Evolutionary conservation across 805 yeast species (phyloP).

Genomic region (Ogataea minuta): DNA sequence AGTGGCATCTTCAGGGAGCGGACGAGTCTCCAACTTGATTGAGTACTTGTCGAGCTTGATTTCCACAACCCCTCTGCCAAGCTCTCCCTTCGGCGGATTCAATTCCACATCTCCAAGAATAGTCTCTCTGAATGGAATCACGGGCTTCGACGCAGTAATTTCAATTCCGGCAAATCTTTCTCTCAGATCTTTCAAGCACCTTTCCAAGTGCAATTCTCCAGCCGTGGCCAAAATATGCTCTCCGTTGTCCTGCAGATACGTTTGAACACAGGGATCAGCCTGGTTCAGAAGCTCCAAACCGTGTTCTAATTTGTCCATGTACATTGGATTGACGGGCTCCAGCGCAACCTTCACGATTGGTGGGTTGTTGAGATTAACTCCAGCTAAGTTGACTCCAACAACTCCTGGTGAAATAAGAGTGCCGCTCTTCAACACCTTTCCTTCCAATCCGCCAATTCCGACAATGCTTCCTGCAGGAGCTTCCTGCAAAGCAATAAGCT

Average conservation of each 20-base stretch:
- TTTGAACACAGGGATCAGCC: slow-evolving; percentile 94
- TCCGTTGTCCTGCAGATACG: slow-evolving; percentile 83
- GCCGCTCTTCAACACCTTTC: slow-evolving; percentile 80
- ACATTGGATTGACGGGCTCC: slow-evolving; percentile 88
- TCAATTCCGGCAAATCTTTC: slow-evolving; percentile 93
- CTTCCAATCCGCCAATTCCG: slow-evolving; percentile 89
- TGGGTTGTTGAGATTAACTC: slow-evolving; percentile 68
- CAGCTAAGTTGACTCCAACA: slow-evolving; percentile 73
- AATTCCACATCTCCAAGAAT: slow-evolving; percentile 48
- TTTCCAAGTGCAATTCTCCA: slow-evolving; percentile 92
- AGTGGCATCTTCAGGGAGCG: slow-evolving; percentile 53
- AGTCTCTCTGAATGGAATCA: slow-evolving; percentile 92
- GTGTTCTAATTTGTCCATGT: slow-evolving; percentile 67
- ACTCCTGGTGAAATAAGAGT: slow-evolving; percentile 62
- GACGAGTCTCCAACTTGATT: slow-evolving; percentile 44
- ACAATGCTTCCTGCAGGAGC: slow-evolving; percentile 96
- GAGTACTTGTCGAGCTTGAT: slow-evolving; percentile 50
- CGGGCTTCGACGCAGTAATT: slow-evolving; percentile 83
- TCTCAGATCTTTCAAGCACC: slow-evolving; percentile 86
- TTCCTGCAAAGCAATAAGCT: slow-evolving; percentile 66
- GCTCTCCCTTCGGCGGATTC: slow-evolving; percentile 46
- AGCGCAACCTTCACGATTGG: slow-evolving; percentile 94
- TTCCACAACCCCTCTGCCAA: slow-evolving; percentile 50
- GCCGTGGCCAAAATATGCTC: slow-evolving; percentile 94
- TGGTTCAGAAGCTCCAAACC: slow-evolving; percentile 78